Evolutionary conservation across 2,329 filamentous ascomycete species (phyloP), one percentile per base, ranked within the genome.

Genomic region (Aspergillus candidus): DNA sequence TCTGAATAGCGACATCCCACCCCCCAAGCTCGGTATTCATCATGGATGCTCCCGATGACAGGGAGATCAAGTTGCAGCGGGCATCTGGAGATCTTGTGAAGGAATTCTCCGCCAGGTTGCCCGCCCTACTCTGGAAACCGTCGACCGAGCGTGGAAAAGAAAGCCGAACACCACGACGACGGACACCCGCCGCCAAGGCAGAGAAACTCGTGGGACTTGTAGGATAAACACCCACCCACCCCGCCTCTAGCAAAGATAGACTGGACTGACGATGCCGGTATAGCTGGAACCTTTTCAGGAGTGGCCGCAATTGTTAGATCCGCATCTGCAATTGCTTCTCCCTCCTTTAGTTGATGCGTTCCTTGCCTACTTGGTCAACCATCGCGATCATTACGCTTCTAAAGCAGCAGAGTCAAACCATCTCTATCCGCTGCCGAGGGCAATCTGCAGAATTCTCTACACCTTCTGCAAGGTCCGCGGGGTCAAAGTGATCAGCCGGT

Each of bases 401-500:
- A 58, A 54, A 18, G 40, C 57, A 37, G 59, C 32, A 55, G 65
- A 39, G 4, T 69, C 35, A 56, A 65, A 62, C 48, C 54, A 61
- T 17, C 49, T 56, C 14, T 66, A 59, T 37, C 76, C 82, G 1
- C 68, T 88, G 0, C 77, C 83, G 17, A 75, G 78, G 48, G 89
- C 88, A 4, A 82, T 94, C 43, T 88, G 84, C 63, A 80, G 78
- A 49, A 73, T 97, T 2, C 67, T 98, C 31, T 97, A 97, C 62
- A 84, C 84, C 0, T 84, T 98, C 48, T 96, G 89, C 75, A 98
- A 98, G 68, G 84, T 97, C 40, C 80, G 93, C 41, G 91, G 93
- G 17, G 83, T 93, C 62, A 97, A 97, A 66, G 84, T 98, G 40
- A 84, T 98, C 55, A 82, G 89, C 41, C 81, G 88, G 34, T 96